Conservation (phyloP, 371 early-diverging fungal species). For the Actinomortierella wolfii region DNA sequence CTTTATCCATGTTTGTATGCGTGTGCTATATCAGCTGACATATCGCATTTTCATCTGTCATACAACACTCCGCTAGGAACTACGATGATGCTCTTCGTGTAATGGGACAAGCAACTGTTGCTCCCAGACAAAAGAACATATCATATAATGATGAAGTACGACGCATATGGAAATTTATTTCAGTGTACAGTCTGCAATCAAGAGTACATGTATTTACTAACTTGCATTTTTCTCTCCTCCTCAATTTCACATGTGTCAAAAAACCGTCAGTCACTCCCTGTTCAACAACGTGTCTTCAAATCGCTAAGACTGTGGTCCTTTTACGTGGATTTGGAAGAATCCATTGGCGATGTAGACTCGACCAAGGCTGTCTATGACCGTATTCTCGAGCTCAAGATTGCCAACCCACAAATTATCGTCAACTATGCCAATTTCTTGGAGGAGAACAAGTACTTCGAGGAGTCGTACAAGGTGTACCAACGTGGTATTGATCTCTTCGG, state of each 20-base stretch:
- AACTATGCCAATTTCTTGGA: slow-evolving; percentile 93
- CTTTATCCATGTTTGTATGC: slow-evolving; percentile 25
- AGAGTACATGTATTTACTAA: neutral
- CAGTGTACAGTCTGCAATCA: too few relatives aligned
- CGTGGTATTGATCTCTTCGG: slow-evolving; percentile 95
- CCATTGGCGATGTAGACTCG: slow-evolving; percentile 84
- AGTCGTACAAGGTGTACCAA: slow-evolving; percentile 93
- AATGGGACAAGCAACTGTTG: slow-evolving; percentile 45
- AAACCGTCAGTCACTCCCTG: slow-evolving; percentile 55
- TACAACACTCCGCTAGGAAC: slow-evolving; percentile 11
- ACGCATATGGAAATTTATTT: neutral
- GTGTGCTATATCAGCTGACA: slow-evolving; percentile 64
- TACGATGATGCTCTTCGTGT: slow-evolving; percentile 44
- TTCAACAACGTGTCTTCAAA: slow-evolving; percentile 89
- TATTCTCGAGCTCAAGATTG: slow-evolving; percentile 92
- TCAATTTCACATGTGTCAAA: neutral
- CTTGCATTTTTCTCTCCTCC: neutral
- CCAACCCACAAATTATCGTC: slow-evolving; percentile 93
- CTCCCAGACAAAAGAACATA: slow-evolving; percentile 48
- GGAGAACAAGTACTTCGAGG: slow-evolving; percentile 91
- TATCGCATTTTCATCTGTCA: slow-evolving; percentile 46
- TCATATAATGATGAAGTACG: slow-evolving; percentile 60
- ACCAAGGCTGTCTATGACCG: slow-evolving; percentile 90
- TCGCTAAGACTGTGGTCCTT: slow-evolving; percentile 91
- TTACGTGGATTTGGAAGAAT: slow-evolving; percentile 94